These are phyloP conservation scores for Umbelopsis ramanniana DNA, from an alignment of 192 early-diverging fungal species.

Conservation along the genomic window DNA sequence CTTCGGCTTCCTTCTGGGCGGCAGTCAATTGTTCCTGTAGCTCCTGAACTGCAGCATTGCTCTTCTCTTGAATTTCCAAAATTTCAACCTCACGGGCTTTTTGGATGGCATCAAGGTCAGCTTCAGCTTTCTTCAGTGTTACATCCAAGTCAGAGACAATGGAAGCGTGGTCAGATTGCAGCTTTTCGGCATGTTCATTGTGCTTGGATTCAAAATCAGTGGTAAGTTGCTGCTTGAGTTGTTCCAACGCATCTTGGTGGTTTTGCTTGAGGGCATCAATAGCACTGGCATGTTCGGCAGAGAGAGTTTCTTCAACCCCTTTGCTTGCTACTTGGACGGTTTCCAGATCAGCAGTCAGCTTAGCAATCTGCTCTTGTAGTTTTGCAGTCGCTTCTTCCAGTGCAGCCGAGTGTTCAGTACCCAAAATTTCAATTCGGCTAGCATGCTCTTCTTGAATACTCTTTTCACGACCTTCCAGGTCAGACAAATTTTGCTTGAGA, in stretches of 20 bases:
- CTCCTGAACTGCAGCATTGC: slow-evolving; percentile 1
- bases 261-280: neutral
- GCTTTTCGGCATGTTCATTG: neutral
- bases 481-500: neutral
- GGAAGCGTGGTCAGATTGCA: neutral
- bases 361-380: neutral
- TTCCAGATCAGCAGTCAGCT: neutral
- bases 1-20: neutral
- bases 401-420: slow-evolving; percentile 2
- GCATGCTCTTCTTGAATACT: slow-evolving; percentile 5
- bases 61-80: neutral
- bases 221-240: slow-evolving; percentile 7
- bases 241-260: neutral
- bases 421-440: neutral
- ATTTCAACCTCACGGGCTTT: slow-evolving; percentile 2
- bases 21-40: neutral
- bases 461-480: neutral
- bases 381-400: neutral
- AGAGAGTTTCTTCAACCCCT: neutral
- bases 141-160: neutral
- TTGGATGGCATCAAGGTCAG: neutral
- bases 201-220: neutral
- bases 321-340: neutral
- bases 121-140: neutral
- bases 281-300: neutral